phyloP scores from a whole-genome alignment of 2,329 filamentous ascomycete species.

The Fusarium nanum region DNA sequence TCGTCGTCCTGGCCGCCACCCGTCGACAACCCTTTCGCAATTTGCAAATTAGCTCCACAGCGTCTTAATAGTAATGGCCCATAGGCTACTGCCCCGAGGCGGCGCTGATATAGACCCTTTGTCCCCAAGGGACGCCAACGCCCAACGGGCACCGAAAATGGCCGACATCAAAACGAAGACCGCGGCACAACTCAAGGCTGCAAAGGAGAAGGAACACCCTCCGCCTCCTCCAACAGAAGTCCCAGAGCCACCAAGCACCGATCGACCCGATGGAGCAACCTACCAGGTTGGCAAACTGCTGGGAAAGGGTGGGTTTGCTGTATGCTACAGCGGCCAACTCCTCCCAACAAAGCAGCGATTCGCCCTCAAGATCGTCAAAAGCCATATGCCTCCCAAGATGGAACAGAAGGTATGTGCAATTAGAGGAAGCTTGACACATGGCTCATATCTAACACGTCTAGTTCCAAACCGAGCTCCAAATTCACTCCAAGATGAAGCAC shows the following conservation, averaged over 20 bases:
- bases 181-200: slow-evolving; percentile 64
- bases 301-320: slow-evolving; percentile 85
- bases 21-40: slow-evolving; percentile 3
- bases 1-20: slow-evolving; percentile 7
- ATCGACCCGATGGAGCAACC: slow-evolving; percentile 75
- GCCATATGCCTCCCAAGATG: slow-evolving; percentile 84
- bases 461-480: slow-evolving; percentile 89
- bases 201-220: slow-evolving; percentile 74
- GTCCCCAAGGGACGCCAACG: slow-evolving; percentile 73
- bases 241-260: slow-evolving; percentile 72
- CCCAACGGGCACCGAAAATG: slow-evolving; percentile 63
- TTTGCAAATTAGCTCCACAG: slow-evolving; percentile 2
- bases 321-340: slow-evolving; percentile 79
- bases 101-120: slow-evolving; percentile 70
- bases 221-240: slow-evolving; percentile 71
- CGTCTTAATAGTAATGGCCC: slow-evolving; percentile 54
- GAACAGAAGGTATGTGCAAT: slow-evolving; percentile 78
- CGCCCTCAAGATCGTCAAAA: slow-evolving; percentile 86
- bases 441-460: slow-evolving; percentile 47
- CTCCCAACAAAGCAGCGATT: slow-evolving; percentile 74
- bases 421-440: neutral
- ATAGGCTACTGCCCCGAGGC: slow-evolving; percentile 62
- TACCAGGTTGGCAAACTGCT: slow-evolving; percentile 81
- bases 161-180: slow-evolving; percentile 65
- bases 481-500: slow-evolving; percentile 97